phyloP scores from a whole-genome alignment of 1,139 yeast genomes.

The Hansenula sp. region DNA sequence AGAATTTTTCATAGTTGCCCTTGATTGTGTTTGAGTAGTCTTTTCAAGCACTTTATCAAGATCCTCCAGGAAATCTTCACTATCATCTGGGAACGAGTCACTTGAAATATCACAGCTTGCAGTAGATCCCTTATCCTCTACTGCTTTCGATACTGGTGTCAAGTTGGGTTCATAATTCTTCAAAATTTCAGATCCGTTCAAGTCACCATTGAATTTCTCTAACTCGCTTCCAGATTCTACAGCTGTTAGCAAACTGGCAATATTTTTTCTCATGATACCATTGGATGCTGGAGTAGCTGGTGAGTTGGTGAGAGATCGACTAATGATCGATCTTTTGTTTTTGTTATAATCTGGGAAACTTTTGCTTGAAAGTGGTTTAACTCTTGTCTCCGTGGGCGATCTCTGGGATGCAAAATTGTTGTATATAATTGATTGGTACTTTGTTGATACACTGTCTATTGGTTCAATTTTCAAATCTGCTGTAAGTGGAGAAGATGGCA shows the following conservation, averaged over 20 bases:
- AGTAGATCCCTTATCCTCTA: background rate
- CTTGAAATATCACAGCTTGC: conserved; percentile 12
- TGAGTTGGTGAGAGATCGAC: background rate
- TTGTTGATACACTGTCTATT: conserved; percentile 10
- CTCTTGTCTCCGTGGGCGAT: conserved; percentile 13
- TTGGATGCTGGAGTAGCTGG: conserved; percentile 3
- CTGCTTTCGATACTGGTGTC: too few relatives aligned
- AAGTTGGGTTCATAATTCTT: too few relatives aligned
- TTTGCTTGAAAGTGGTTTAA: conserved; percentile 5
- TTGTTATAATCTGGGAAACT: conserved; percentile 9
- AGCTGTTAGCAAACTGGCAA: conserved; percentile 14
- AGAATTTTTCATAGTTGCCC: too few relatives aligned
- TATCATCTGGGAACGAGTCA: conserved; percentile 18
- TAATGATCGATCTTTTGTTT: background rate
- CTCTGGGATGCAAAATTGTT: conserved; percentile 16
- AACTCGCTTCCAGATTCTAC: conserved; percentile 13
- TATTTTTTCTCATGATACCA: conserved; percentile 9
- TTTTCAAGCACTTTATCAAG: conserved; percentile 13
- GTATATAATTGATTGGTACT: conserved; percentile 15
- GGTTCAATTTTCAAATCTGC: conserved; percentile 13
- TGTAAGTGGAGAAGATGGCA: conserved; percentile 22
- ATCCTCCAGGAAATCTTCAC: conserved; percentile 20
- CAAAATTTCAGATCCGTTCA: too few relatives aligned
- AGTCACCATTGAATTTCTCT: background rate
- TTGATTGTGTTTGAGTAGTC: conserved; percentile 1